A percentile compares a stretch with the other conserved stretches of the same genome.
These are phyloP conservation scores for Pseudonitzschia pungens DNA, from an alignment of 108 stramenopile species.

Conservation along the genomic window DNA sequence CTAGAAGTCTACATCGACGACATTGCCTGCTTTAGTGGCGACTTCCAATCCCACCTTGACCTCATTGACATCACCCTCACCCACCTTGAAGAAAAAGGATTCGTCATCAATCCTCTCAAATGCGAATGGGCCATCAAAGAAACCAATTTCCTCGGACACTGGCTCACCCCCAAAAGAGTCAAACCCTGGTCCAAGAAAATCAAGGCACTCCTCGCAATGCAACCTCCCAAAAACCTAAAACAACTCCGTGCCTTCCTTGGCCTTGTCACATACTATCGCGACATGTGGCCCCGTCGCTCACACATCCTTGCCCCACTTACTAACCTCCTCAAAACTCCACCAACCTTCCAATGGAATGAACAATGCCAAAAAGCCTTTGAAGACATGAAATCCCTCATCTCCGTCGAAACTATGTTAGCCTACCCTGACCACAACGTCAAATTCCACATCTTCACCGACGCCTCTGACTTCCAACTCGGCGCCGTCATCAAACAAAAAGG, in stretches of 20 bases:
- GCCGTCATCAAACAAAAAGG: slow-evolving; percentile 43
- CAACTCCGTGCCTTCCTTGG: slow-evolving; percentile 39
- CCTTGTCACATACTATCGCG: slow-evolving; percentile 50
- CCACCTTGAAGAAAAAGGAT: slow-evolving; percentile 27
- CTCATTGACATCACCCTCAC: slow-evolving; percentile 8
- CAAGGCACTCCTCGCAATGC: slow-evolving; percentile 38
- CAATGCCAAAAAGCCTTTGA: slow-evolving; percentile 44
- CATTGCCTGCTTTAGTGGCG: background rate
- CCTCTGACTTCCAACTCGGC: slow-evolving; percentile 35
- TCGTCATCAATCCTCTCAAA: slow-evolving; percentile 46
- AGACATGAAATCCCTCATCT: slow-evolving; percentile 36
- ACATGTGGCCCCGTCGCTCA: slow-evolving; percentile 39
- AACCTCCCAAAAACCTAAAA: slow-evolving; percentile 21
- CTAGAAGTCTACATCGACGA: background rate
- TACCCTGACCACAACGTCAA: slow-evolving; percentile 44
- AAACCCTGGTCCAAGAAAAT: slow-evolving; percentile 38
- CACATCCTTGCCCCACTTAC: slow-evolving; percentile 48
- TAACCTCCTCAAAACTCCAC: slow-evolving; percentile 20
- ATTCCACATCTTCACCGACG: slow-evolving; percentile 41
- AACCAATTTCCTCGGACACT: slow-evolving; percentile 36
- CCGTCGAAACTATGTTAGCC: slow-evolving; percentile 36
- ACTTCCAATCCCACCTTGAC: background rate
- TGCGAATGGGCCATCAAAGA: slow-evolving; percentile 45
- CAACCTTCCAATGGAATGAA: slow-evolving; percentile 32
- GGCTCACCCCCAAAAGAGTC: slow-evolving; percentile 17